Percentiles rank a stretch among this genome's conserved stretches.
phyloP scores from a whole-genome alignment of 352 stramenopile species.

The Stephanocyclus meneghinianus region DNA sequence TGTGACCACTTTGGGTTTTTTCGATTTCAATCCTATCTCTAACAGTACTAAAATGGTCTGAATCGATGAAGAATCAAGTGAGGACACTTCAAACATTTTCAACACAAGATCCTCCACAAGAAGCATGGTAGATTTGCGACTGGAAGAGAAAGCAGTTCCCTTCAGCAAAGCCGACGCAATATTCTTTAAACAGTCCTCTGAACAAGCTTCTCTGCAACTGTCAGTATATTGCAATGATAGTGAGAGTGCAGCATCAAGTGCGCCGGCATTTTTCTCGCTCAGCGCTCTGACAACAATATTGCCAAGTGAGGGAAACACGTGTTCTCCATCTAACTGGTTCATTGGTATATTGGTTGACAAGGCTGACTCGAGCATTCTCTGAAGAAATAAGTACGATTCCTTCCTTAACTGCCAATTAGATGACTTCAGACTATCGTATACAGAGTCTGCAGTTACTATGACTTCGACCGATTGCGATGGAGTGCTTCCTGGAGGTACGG shows the following conservation, averaged over 20 bases:
- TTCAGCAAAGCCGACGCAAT: constrained; percentile 74
- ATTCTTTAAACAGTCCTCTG: constrained; percentile 46
- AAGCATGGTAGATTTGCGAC: constrained; percentile 64
- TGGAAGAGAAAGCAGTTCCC: constrained; percentile 72
- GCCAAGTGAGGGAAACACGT: constrained; percentile 58
- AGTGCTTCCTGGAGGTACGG: neutral
- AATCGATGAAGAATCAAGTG: constrained; percentile 57
- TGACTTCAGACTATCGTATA: constrained; percentile 61
- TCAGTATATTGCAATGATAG: constrained; percentile 68
- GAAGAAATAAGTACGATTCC: constrained; percentile 73
- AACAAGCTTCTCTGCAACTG: constrained; percentile 57
- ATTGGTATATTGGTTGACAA: constrained; percentile 28
- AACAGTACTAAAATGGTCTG: constrained; percentile 70
- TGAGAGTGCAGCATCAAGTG: constrained; percentile 72
- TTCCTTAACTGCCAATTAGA: constrained; percentile 80
- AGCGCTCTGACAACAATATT: constrained; percentile 49
- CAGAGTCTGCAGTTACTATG: constrained; percentile 43
- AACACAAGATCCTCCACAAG: constrained; percentile 58
- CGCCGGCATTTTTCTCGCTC: constrained; percentile 76
- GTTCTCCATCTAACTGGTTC: constrained; percentile 54
- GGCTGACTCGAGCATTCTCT: constrained; percentile 42
- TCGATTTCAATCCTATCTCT: constrained; percentile 68
- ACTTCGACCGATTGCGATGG: constrained; percentile 18
- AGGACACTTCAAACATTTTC: constrained; percentile 81
- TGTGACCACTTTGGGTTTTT: constrained; percentile 80